Percentiles rank a stretch among this genome's conserved stretches.
These are phyloP conservation scores for Talaromyces sp. DNA, from an alignment of 2,329 filamentous ascomycete genomes.

Conservation along the genomic window DNA sequence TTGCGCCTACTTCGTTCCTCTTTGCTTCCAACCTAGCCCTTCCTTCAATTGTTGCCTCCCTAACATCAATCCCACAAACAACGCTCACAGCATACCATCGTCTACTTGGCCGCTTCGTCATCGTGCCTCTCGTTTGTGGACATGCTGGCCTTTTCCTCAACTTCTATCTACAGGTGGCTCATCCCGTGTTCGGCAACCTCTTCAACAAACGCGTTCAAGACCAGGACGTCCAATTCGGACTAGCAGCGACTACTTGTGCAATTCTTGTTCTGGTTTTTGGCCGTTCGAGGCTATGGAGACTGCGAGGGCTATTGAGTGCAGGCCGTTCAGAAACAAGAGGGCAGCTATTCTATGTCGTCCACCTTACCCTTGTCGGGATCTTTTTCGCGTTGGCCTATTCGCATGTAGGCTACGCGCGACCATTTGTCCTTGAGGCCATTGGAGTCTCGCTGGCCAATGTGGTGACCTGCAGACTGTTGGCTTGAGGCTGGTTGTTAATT, in stretches of 20 bases:
- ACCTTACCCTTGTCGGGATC: conserved; percentile 47
- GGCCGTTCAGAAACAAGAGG: conserved; percentile 28
- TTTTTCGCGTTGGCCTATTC: conserved; percentile 47
- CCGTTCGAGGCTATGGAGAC: conserved; percentile 36
- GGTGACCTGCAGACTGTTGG: conserved; percentile 18
- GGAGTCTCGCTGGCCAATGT: conserved; percentile 42
- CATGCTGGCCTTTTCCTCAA: conserved; percentile 53
- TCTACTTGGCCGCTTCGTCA: conserved; percentile 49
- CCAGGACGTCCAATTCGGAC: conserved; percentile 52
- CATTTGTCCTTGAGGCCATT: conserved; percentile 48
- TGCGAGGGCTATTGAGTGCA: conserved; percentile 12
- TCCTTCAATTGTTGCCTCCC: conserved; percentile 44
- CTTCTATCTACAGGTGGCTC: conserved; percentile 48
- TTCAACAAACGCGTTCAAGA: conserved; percentile 50
- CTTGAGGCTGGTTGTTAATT: background rate
- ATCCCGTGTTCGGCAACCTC: conserved; percentile 32
- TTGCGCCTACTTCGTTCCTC: conserved; percentile 37
- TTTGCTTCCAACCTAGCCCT: conserved; percentile 41
- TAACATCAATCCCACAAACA: conserved; percentile 51
- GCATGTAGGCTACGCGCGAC: conserved; percentile 51
- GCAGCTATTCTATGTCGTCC: conserved; percentile 49
- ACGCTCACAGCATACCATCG: conserved; percentile 53
- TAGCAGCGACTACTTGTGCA: conserved; percentile 43
- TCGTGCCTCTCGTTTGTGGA: conserved; percentile 44
- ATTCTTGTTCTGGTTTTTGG: conserved; percentile 45